Percentiles rank a stretch among this genome's conserved stretches.
Evolutionary conservation across 805 yeast species (phyloP).

Genomic region (Pichia kluyveri): DNA sequence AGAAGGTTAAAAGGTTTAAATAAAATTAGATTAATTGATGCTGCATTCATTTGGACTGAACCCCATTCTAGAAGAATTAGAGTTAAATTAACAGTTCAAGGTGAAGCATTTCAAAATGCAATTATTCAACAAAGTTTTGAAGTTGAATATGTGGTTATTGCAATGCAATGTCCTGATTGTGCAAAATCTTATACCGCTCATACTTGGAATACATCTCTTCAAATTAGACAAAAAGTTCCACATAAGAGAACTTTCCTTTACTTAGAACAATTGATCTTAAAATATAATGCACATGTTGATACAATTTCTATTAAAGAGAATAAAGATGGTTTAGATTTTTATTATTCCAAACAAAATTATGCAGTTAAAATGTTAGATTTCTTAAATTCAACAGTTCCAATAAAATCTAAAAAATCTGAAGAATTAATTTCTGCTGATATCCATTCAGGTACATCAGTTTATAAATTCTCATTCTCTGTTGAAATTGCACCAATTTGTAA

Average conservation of each 20-base stretch:
- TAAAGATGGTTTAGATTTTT: constrained; percentile 92
- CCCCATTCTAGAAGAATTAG: constrained; percentile 95
- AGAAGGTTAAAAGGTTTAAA: constrained; percentile 81
- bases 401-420: constrained; percentile 73
- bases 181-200: constrained; percentile 94
- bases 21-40: constrained; percentile 83
- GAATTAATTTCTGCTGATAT: constrained; percentile 89
- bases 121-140: constrained; percentile 91
- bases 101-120: constrained; percentile 89
- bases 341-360: constrained; percentile 78
- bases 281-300: constrained; percentile 86
- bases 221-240: constrained; percentile 93
- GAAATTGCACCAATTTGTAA: constrained; percentile 96
- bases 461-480: constrained; percentile 85
- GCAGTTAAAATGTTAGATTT: constrained; percentile 94
- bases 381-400: constrained; percentile 75
- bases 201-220: constrained; percentile 97
- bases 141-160: constrained; percentile 86
- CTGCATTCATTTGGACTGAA: constrained; percentile 96
- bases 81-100: constrained; percentile 88
- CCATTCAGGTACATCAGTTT: constrained; percentile 79
- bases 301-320: constrained; percentile 90
- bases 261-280: constrained; percentile 89
- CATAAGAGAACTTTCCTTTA: constrained; percentile 95
- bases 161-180: constrained; percentile 98